Base-by-base conservation (phyloP, 2,329 filamentous ascomycete species). In the Fusarium succisae region DNA sequence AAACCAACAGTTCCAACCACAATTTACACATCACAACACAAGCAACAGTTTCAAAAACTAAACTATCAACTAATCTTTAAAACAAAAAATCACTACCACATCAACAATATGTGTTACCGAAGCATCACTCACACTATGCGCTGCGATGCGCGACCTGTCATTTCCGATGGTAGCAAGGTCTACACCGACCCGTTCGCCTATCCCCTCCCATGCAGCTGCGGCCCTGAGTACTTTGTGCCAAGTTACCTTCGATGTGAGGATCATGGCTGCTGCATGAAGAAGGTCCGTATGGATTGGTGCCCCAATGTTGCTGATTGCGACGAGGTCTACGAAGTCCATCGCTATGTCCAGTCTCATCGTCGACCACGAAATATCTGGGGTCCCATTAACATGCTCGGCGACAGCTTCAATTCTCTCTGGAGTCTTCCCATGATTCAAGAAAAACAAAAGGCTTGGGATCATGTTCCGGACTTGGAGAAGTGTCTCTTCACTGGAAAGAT, bases 121-220 rank as follows among this genome's bases (percentile, higher is more conserved):
- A 66, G 76, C 26, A 32, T 75, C 54, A 77, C 71, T 8, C 80
- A 81, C 65, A 78, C 66, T 6, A 69, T 81, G 53, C 51, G 62
- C 18, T 82, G 80, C 75, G 79, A 82, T 57, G 58, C 72, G 39
- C 76, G 80, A 11, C 78, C 80, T 10, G 22, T 79, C 57, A 63
- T 81, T 20, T 79, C 74, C 3, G 73, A 78, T 43, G 78, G 76
- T 22, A 15, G n/a, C 2, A 57, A 57, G n/a, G 13, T 55, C n/a
- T 74, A 76, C 41, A 54, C 79, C 22, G 72, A 80, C 50, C 65
- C 77, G 14, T 80, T 81, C 63, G 57, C 69, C 1, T 13, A 50
- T 4, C 75, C 80, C 1, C 13, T 35, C 2, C 15, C 24, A 12
- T 81, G 80, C 66, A 22, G 28, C 6, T 81, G 79, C 48, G 9